Conservation (phyloP, 129 eudicot species). For the Tagetes erecta region DNA sequence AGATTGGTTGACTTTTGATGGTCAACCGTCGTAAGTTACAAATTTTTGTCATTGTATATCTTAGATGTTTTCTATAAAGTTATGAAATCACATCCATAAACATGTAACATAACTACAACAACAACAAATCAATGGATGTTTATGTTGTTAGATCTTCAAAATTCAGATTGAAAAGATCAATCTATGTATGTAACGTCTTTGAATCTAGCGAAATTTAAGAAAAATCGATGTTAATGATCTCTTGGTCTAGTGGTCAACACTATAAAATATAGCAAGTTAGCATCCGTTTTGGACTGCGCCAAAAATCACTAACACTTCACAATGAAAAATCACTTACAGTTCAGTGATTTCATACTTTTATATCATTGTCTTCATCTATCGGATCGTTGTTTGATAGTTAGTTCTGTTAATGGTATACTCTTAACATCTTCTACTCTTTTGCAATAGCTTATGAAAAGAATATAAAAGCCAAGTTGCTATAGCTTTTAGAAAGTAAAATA, state of each 20-base stretch:
- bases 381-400: background rate
- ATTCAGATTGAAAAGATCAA: background rate
- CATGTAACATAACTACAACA: slow-evolving; percentile 8
- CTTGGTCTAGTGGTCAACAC: too few species aligned
- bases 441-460: slow-evolving; percentile 5
- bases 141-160: background rate
- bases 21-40: background rate
- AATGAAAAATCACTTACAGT: too few species aligned
- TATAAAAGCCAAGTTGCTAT: slow-evolving; percentile 13
- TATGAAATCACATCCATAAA: slow-evolving; percentile 4
- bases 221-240: too few species aligned
- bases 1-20: slow-evolving; percentile 32
- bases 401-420: slow-evolving; percentile 10
- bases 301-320: too few species aligned
- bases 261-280: too few species aligned
- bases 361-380: background rate
- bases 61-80: slow-evolving; percentile 9
- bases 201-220: too few species aligned
- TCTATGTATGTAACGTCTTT: background rate
- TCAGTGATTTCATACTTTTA: too few species aligned
- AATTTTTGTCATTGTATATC: background rate
- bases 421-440: background rate
- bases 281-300: too few species aligned
- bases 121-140: background rate
- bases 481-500: slow-evolving; percentile 21